Conservation (phyloP, 495 filamentous ascomycete genomes). For the Penicillium samsonianum region DNA sequence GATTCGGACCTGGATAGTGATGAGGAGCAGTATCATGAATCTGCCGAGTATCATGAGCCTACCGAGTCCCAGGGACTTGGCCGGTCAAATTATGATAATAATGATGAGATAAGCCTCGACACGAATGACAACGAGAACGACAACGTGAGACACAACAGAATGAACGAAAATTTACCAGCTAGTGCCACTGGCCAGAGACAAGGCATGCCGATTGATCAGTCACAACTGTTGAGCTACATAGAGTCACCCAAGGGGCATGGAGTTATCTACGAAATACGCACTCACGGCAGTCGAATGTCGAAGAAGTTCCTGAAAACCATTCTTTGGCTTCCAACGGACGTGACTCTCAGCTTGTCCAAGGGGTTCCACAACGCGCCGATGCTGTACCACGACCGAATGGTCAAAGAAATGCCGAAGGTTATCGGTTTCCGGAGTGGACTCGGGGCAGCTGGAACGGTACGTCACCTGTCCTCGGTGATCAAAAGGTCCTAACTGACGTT, state of each 20-base stretch:
- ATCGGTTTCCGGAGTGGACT: slow-evolving; percentile 69
- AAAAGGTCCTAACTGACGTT: slow-evolving; percentile 52
- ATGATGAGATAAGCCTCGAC: slow-evolving; percentile 4
- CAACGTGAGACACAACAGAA: not conserved
- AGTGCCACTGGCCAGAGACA: slow-evolving; percentile 5
- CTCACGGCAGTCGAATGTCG: slow-evolving; percentile 23
- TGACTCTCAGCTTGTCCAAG: slow-evolving; percentile 73
- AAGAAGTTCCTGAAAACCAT: slow-evolving; percentile 70
- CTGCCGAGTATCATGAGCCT: not conserved
- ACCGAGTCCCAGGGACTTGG: not conserved
- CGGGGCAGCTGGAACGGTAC: slow-evolving; percentile 64
- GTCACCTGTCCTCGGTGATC: slow-evolving; percentile 32
- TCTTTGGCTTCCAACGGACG: slow-evolving; percentile 77
- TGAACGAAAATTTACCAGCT: not conserved
- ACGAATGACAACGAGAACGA: not conserved
- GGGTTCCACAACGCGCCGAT: slow-evolving; percentile 86
- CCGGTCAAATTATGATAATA: not conserved
- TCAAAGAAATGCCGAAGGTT: slow-evolving; percentile 68
- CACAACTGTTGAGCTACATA: slow-evolving; percentile 16
- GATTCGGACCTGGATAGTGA: not conserved
- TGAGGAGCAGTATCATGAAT: not conserved
- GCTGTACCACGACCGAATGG: slow-evolving; percentile 74
- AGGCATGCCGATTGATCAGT: slow-evolving; percentile 19
- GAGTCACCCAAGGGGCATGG: slow-evolving; percentile 6
- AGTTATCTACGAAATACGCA: slow-evolving; percentile 37